Evolutionary conservation across 495 filamentous ascomycete species (phyloP), one percentile per base, ranked within the genome.

Genomic region (Aspergillus cavernicola): DNA sequence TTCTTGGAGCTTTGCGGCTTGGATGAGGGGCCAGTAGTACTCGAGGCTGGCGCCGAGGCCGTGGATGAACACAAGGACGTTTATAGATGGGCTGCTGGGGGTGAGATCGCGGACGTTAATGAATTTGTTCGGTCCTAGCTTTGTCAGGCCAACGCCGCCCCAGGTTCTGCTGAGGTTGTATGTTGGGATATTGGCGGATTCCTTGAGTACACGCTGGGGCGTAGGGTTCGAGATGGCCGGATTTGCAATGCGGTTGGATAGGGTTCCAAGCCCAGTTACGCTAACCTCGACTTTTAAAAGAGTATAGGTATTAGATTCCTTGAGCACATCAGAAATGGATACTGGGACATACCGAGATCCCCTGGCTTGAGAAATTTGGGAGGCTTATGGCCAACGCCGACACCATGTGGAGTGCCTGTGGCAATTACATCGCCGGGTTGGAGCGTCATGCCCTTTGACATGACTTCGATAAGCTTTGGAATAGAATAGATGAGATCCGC

Each of bases 381-480:
- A 19, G 65, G 62, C 53, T 75, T 71, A 63, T 71, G 73, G 19
- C 69, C 69, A 41, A 68, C 56, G 16, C 61, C 64, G 6, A 62
- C 58, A n/a, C 64, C 61, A n/a, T 45, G 43, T 6, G 76, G 76
- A 63, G 87, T 91, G 49, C 87, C 87, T 22, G 87, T 90, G 50
- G 87, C 88, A 42, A 91, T 84, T 16, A 89, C 38, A 66, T 89
- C 85, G 1, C 88, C 88, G 4, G 80, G 81, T 42, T 86, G 62
- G 20, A 90, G 62, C 6, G 86, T 89, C 24, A 82, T 85, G 24
- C 82, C 86, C 55, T 79, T 80, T 51, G 78, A 83, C 23, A 92
- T 65, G 55, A 86, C 83, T 0, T 78, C 66, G 54, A 90, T 83
- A 1, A 83, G 83, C 59, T 81, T 73, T 22, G 75, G 80, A 16